Conservation (phyloP, 1,284 basidiomycete species). For the Apiotrichum laibachii region DNA sequence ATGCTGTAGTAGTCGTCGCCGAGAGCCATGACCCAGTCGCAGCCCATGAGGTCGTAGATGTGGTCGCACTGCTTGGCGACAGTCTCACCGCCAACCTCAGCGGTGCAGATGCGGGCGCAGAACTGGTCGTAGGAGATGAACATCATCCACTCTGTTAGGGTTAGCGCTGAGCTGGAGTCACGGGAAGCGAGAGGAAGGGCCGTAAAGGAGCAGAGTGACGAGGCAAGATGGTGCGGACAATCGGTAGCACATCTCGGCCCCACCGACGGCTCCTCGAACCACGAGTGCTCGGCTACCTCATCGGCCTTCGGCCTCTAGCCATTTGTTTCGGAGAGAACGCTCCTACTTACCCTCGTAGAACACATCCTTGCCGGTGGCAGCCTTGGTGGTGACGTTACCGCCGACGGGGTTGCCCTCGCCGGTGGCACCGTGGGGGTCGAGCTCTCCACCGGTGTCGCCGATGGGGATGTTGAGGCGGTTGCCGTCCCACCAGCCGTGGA, state of each 20-base stretch:
- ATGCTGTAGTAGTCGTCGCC: conserved; percentile 43
- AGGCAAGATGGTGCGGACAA: too few relatives aligned
- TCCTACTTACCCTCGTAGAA: conserved; percentile 52
- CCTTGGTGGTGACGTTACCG: conserved; percentile 57
- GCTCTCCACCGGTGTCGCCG: conserved; percentile 55
- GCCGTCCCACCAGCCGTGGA: conserved; percentile 53
- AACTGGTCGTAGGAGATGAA: conserved; percentile 51
- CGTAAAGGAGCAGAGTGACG: too few relatives aligned
- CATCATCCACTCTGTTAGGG: conserved; percentile 56
- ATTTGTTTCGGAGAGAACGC: too few relatives aligned
- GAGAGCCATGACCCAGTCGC: conserved; percentile 52
- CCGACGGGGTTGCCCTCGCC: conserved; percentile 57
- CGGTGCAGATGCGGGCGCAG: conserved; percentile 52
- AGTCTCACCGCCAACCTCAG: conserved; percentile 43
- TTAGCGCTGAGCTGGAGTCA: too few relatives aligned
- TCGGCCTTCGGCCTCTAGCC: too few relatives aligned
- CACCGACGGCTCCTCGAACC: too few relatives aligned
- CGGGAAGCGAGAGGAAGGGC: too few relatives aligned
- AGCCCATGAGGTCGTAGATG: conserved; percentile 53
- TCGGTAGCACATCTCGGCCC: too few relatives aligned
- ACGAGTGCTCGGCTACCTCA: too few relatives aligned
- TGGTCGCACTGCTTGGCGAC: conserved; percentile 45
- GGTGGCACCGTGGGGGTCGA: conserved; percentile 55
- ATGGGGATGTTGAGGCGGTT: conserved; percentile 48
- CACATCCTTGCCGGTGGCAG: conserved; percentile 52